Evolutionary conservation across 208 protist genomes (phyloP).

Genomic region (Naegleria fowleri): DNA sequence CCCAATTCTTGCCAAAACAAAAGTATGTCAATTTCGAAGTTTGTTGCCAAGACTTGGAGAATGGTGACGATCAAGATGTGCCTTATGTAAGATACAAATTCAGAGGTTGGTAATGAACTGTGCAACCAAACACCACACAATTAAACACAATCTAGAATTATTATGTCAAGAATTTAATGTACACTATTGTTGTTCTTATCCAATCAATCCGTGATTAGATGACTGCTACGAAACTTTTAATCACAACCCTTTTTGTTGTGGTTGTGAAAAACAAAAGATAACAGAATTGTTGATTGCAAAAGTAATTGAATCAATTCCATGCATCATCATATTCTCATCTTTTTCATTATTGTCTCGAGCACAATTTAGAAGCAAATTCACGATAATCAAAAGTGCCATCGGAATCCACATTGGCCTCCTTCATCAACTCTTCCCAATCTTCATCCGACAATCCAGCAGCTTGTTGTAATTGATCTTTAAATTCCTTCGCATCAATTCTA

Average conservation of each 20-base stretch:
- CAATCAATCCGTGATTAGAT: too few relatives aligned
- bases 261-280: too few relatives aligned
- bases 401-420: neutral
- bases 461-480: neutral
- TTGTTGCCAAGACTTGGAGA: conserved; percentile 48
- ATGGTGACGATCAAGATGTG: conserved; percentile 56
- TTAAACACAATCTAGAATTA: too few relatives aligned
- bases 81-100: conserved; percentile 53
- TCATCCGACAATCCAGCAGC: neutral
- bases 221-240: too few relatives aligned
- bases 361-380: neutral
- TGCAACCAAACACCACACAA: too few relatives aligned
- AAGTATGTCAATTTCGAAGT: conserved; percentile 60
- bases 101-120: conserved; percentile 27
- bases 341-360: neutral
- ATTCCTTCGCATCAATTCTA: neutral
- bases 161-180: too few relatives aligned
- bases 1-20: conserved; percentile 41
- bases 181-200: too few relatives aligned
- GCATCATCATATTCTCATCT: too few relatives aligned
- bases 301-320: too few relatives aligned
- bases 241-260: too few relatives aligned
- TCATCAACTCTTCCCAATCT: neutral
- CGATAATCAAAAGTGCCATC: neutral
- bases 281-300: too few relatives aligned